Evolutionary conservation across 2,329 filamentous ascomycete species (phyloP).

Genomic region (Lithohypha guttulata): DNA sequence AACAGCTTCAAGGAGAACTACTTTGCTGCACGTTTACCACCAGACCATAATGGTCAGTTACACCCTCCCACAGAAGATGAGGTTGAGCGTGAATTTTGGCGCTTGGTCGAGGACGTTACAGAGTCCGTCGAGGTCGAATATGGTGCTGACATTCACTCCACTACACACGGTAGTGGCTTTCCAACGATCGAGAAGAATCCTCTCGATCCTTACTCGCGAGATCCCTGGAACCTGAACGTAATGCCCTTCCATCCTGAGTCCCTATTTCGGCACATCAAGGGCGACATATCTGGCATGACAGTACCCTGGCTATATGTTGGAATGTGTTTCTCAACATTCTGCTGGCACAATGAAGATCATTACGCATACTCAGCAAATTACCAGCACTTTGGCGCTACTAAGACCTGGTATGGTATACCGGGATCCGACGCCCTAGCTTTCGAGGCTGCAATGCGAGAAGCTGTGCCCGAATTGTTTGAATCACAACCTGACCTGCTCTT

Average conservation of each 20-base stretch:
- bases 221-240: constrained; percentile 93
- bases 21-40: constrained; percentile 82
- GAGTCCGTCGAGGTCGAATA: constrained; percentile 98
- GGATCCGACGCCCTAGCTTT: constrained; percentile 90
- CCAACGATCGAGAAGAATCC: constrained; percentile 89
- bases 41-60: constrained; percentile 71
- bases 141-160: constrained; percentile 94
- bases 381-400: constrained; percentile 94
- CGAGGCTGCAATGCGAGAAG: constrained; percentile 86
- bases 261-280: constrained; percentile 92
- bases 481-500: constrained; percentile 93
- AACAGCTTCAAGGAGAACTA: constrained; percentile 91
- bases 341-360: constrained; percentile 98
- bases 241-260: constrained; percentile 84
- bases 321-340: constrained; percentile 99
- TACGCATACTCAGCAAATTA: constrained; percentile 98
- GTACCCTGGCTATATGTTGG: constrained; percentile 98
- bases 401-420: constrained; percentile 98
- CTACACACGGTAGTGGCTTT: constrained; percentile 93
- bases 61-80: constrained; percentile 84
- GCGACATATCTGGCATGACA: constrained; percentile 97
- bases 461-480: constrained; percentile 92
- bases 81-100: constrained; percentile 94
- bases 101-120: constrained; percentile 81
- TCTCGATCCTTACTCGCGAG: constrained; percentile 71